These are phyloP conservation scores for Penicillium angulare DNA, from an alignment of 495 filamentous ascomycete genomes.

Conservation along the genomic window DNA sequence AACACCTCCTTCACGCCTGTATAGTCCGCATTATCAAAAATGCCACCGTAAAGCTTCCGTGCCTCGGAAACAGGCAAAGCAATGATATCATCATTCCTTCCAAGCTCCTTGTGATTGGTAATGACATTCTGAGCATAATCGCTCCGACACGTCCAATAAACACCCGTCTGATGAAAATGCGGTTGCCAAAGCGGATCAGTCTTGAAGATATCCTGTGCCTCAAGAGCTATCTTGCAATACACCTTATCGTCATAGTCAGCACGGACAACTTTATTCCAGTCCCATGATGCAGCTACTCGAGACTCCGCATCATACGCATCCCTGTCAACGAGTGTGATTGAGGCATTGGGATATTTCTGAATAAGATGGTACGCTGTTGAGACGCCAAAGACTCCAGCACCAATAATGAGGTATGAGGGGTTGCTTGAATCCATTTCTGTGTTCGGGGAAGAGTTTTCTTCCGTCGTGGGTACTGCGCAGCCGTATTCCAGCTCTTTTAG, in stretches of 20 bases:
- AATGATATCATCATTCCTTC: constrained; percentile 36
- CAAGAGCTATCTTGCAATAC: constrained; percentile 57
- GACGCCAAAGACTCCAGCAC: constrained; percentile 64
- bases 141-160: constrained; percentile 45
- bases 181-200: constrained; percentile 50
- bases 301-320: constrained; percentile 41
- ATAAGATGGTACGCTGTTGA: constrained; percentile 63
- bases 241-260: constrained; percentile 60
- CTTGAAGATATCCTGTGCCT: constrained; percentile 55
- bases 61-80: constrained; percentile 44
- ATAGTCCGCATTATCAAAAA: constrained; percentile 56
- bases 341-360: constrained; percentile 45
- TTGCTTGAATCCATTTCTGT: constrained; percentile 21
- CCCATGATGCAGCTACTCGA: constrained; percentile 57
- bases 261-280: constrained; percentile 68
- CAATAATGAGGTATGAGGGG: constrained; percentile 57
- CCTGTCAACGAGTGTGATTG: constrained; percentile 59
- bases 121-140: constrained; percentile 46
- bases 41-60: constrained; percentile 41
- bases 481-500: no score
- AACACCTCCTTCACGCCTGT: constrained; percentile 47
- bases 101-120: constrained; percentile 49
- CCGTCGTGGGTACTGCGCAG: no score
- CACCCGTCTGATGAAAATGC: constrained; percentile 57
- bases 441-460: no score